These are phyloP conservation scores for Citrullus amarus DNA, from an alignment of 306 rosid genomes.

Conservation along the genomic window DNA sequence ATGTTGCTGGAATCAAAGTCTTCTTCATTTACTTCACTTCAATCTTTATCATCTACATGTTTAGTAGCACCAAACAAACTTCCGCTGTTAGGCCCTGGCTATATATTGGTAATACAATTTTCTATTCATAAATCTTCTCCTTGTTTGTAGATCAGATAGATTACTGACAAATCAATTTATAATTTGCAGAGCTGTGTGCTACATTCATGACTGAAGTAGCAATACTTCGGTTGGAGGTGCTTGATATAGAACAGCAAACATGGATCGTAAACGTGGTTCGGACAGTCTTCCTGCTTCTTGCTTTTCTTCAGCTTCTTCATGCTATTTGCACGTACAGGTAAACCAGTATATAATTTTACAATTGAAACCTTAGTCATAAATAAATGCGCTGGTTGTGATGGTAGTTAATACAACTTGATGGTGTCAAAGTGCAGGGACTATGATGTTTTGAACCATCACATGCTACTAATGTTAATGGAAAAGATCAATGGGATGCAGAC, in stretches of 20 bases:
- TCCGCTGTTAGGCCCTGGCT: slow-evolving; percentile 51
- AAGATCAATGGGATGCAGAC: slow-evolving; percentile 36
- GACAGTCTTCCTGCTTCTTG: slow-evolving; percentile 22
- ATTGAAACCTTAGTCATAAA: background rate
- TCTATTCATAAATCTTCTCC: background rate
- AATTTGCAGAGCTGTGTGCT: slow-evolving; percentile 40
- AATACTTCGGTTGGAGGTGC: slow-evolving; percentile 23
- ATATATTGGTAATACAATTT: slow-evolving; percentile 38
- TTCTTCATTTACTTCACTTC: slow-evolving; percentile 42
- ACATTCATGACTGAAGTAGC: slow-evolving; percentile 34
- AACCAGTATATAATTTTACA: background rate
- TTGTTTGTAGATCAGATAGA: background rate
- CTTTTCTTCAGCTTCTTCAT: slow-evolving; percentile 34
- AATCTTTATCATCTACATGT: slow-evolving; percentile 54
- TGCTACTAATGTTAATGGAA: slow-evolving; percentile 31
- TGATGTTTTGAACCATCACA: slow-evolving; percentile 49
- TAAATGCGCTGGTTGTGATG: background rate
- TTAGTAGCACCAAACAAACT: slow-evolving; percentile 76
- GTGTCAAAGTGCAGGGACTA: slow-evolving; percentile 33
- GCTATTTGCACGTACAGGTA: slow-evolving; percentile 67
- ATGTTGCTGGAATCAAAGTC: slow-evolving; percentile 67
- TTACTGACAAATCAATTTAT: background rate
- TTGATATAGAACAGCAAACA: slow-evolving; percentile 37
- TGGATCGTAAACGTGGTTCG: slow-evolving; percentile 34
- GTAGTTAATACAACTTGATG: background rate